Base-by-base conservation (phyloP, 148 eudicot species). In the Persicaria tinctoria region DNA sequence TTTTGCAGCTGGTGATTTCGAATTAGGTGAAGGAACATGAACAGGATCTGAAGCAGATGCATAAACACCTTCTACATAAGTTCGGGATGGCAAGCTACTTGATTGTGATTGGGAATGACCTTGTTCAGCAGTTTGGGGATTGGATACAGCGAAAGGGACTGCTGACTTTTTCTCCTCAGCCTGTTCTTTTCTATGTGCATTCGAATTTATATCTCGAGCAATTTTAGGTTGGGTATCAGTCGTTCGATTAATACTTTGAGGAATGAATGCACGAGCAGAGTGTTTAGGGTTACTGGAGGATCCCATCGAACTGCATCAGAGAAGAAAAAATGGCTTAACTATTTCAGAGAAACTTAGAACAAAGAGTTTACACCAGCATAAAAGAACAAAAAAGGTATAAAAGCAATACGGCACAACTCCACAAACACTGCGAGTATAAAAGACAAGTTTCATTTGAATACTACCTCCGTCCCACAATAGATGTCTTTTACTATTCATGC, bases 1-100 rank as follows among this genome's bases (percentile, higher is more conserved):
- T 84, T 83, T 87, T 78, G 84, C 86, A 45, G 97, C 88, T 76
- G 91, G 84, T 11, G 90, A 81, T 83, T 89, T 86, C 46, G 96
- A 89, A 74, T 87, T 85, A 71, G 79, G 85, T 12, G 93, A 90
- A 75, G 97, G 99, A 70, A 92, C 92, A 79, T 95, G 99, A 77
- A 92, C 96, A 80, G 97, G 97, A 86, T 95, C 99, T 11, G 90
- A 95, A 73, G 91, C 83, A 59, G 97, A 95, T 13, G 98, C 89
- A 76, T 89, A 91, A 73, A 92, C 87, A 64, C 98, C 93, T 46
- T 81, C 85, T 23, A 86, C 89, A 54, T 85, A 86, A 81, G 81
- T 87, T 75, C 80, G 87, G 20, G 89, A 81, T 82, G 85, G 78
- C 51, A 73, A 57, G 27, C 76, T 77, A 70, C 78, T 71, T 8